These are phyloP conservation scores for Escallonia herrerae DNA, from an alignment of 129 eudicot species.

Conservation along the genomic window DNA sequence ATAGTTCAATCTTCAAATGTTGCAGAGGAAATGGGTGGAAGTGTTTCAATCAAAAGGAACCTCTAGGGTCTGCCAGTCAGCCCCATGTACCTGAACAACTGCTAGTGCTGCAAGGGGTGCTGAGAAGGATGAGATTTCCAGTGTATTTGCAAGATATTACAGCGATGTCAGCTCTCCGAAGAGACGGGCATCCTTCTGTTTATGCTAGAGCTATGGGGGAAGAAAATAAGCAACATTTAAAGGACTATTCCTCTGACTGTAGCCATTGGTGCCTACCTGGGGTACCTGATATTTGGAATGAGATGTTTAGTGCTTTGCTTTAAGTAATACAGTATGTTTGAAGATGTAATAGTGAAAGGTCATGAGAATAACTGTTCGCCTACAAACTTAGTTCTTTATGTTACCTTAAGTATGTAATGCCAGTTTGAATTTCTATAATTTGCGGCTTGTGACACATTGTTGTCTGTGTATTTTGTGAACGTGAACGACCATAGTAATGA, in stretches of 20 bases:
- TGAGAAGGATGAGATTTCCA: conserved; percentile 65
- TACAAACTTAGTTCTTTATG: too few relatives aligned
- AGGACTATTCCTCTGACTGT: conserved; percentile 52
- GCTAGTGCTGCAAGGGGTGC: conserved; percentile 52
- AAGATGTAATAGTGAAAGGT: too few relatives aligned
- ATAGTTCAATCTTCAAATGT: neutral
- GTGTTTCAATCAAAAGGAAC: conserved; percentile 65
- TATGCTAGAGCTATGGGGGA: conserved; percentile 39
- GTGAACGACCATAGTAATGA: too few relatives aligned
- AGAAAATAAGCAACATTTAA: conserved; percentile 28
- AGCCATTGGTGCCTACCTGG: conserved; percentile 98
- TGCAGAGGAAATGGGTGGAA: conserved; percentile 78
- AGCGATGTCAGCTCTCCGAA: conserved; percentile 50
- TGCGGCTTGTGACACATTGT: too few relatives aligned
- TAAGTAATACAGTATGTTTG: neutral
- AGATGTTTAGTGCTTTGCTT: conserved; percentile 57
- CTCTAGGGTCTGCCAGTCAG: conserved; percentile 53
- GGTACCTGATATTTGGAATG: conserved; percentile 89
- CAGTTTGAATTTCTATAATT: too few relatives aligned
- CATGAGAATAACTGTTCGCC: too few relatives aligned
- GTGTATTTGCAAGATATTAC: conserved; percentile 66
- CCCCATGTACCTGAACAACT: conserved; percentile 60
- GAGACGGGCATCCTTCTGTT: conserved; percentile 83
- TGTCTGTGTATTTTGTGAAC: too few relatives aligned
- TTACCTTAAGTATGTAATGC: too few relatives aligned